A percentile compares a stretch with the other conserved stretches of the same genome.
Evolutionary conservation across 768 basidiomycete species (phyloP).

Genomic region (Paxillus ammoniavirescens): DNA sequence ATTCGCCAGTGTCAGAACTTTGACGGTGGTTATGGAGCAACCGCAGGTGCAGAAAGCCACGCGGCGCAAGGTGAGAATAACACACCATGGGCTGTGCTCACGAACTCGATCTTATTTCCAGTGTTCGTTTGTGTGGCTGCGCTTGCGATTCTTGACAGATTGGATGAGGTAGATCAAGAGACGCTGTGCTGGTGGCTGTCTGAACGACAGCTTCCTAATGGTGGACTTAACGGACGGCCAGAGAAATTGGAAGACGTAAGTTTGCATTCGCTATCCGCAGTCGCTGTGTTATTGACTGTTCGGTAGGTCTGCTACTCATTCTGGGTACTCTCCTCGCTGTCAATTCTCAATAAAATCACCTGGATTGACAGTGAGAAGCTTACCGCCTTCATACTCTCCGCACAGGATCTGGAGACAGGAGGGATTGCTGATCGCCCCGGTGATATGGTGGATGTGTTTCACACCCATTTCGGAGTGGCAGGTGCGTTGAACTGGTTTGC

Average conservation of each 20-base stretch:
- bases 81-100: background rate
- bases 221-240: slow-evolving; percentile 95
- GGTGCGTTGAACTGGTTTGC: slow-evolving; percentile 42
- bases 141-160: slow-evolving; percentile 79
- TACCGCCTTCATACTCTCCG: slow-evolving; percentile 78
- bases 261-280: slow-evolving; percentile 7
- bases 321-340: slow-evolving; percentile 89
- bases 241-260: slow-evolving; percentile 95
- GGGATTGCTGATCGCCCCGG: slow-evolving; percentile 95
- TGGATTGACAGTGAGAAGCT: slow-evolving; percentile 91
- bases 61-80: slow-evolving; percentile 71
- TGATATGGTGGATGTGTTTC: slow-evolving; percentile 96
- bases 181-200: slow-evolving; percentile 91
- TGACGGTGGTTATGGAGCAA: slow-evolving; percentile 90
- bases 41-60: slow-evolving; percentile 89
- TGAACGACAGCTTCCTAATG: slow-evolving; percentile 89
- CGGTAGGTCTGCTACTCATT: slow-evolving; percentile 95
- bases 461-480: slow-evolving; percentile 89
- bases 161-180: slow-evolving; percentile 78
- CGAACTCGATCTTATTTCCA: slow-evolving; percentile 27
- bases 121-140: slow-evolving; percentile 90
- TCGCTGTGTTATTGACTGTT: background rate
- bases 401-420: slow-evolving; percentile 86
- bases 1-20: slow-evolving; percentile 83
- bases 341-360: slow-evolving; percentile 75